A percentile compares a stretch with the other conserved stretches of the same genome.
Evolutionary conservation across 495 filamentous ascomycete genomes (phyloP).

Genomic region (Aspergillus diversus): DNA sequence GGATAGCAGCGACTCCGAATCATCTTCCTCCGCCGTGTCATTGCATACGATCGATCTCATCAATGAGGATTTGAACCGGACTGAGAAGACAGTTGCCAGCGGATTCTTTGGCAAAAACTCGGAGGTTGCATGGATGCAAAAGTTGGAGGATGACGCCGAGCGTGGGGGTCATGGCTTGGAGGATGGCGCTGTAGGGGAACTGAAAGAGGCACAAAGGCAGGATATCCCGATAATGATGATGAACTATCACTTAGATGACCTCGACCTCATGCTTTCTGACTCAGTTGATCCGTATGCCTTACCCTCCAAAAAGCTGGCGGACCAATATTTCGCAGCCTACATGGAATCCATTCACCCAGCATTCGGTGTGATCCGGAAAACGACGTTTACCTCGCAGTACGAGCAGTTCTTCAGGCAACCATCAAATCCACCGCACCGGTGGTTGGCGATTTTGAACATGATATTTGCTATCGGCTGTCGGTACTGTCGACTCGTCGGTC

Average conservation of each 20-base stretch:
- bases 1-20: constrained; percentile 27
- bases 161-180: constrained; percentile 4
- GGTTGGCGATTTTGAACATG: constrained; percentile 65
- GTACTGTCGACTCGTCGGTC: constrained; percentile 48
- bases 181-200: background rate
- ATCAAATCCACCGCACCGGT: constrained; percentile 40
- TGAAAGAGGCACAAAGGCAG: constrained; percentile 1
- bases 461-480: constrained; percentile 64
- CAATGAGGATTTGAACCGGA: constrained; percentile 61
- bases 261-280: constrained; percentile 44
- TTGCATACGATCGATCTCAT: constrained; percentile 60
- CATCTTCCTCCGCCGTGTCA: constrained; percentile 54
- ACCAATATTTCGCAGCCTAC: constrained; percentile 57
- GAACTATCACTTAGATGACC: constrained; percentile 62
- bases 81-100: constrained; percentile 48
- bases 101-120: constrained; percentile 69
- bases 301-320: constrained; percentile 53
- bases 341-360: constrained; percentile 59
- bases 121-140: constrained; percentile 63
- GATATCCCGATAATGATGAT: constrained; percentile 38
- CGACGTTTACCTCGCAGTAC: constrained; percentile 47
- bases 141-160: constrained; percentile 36
- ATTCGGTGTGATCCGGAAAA: constrained; percentile 58
- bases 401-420: constrained; percentile 33
- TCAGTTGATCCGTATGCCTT: constrained; percentile 52